Percentiles rank a stretch among this genome's conserved stretches.
Conservation (phyloP, 768 basidiomycete species). For the Agaricus bisporus region DNA sequence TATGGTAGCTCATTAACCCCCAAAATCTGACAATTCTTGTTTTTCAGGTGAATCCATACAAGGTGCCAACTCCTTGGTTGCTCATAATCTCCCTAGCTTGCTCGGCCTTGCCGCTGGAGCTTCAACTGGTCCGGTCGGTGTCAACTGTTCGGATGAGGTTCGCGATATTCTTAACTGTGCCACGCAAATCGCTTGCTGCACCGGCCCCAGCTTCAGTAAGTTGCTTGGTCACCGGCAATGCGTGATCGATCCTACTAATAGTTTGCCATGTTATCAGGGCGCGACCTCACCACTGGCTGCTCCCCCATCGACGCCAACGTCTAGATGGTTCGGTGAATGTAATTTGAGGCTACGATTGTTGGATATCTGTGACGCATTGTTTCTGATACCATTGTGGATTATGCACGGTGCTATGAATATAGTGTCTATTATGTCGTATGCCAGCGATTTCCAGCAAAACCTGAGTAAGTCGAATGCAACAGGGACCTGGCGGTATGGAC, state of each 20-base stretch:
- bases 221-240: background rate
- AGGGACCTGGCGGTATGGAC: no score
- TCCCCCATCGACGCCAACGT: slow-evolving; percentile 8
- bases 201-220: slow-evolving; percentile 6
- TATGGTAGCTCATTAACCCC: background rate
- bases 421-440: no score
- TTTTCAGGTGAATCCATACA: background rate
- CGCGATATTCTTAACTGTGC: no score
- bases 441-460: no score
- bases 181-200: slow-evolving; percentile 7
- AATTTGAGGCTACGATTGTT: background rate
- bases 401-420: no score
- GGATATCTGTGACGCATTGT: background rate
- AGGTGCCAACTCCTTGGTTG: background rate
- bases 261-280: background rate
- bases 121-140: slow-evolving; percentile 6
- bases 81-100: background rate
- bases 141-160: no score
- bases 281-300: slow-evolving; percentile 8
- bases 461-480: no score
- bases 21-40: no score
- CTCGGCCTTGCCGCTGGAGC: slow-evolving; percentile 2
- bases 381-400: background rate
- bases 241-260: background rate
- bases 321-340: background rate